Evolutionary conservation across 345 rosid genomes (phyloP).

Genomic region (Hibiscus mutabilis): DNA sequence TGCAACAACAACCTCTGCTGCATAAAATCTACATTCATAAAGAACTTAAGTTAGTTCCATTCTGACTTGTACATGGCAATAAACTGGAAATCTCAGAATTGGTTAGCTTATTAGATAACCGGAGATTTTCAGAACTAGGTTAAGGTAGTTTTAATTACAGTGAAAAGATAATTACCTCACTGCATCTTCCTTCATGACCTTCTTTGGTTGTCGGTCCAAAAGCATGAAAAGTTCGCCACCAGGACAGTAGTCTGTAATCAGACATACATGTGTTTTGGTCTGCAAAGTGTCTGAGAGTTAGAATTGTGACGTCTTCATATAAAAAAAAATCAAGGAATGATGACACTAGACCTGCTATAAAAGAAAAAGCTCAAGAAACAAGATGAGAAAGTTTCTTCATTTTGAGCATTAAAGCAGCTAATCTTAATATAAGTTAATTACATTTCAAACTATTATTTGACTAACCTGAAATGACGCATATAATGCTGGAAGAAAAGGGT

Average conservation of each 20-base stretch:
- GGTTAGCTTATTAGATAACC: not conserved
- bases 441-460: not conserved
- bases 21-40: conserved; percentile 61
- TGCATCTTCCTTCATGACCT: conserved; percentile 90
- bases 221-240: conserved; percentile 96
- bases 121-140: not conserved
- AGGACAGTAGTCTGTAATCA: conserved; percentile 86
- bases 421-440: not conserved
- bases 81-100: not conserved
- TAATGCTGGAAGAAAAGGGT: conserved; percentile 94
- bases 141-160: not conserved
- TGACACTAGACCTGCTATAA: not conserved
- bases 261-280: conserved; percentile 93
- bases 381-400: not conserved
- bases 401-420: not conserved
- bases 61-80: not conserved
- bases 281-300: conserved; percentile 31
- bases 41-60: conserved; percentile 10
- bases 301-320: conserved; percentile 1
- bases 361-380: not conserved
- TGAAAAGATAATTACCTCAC: conserved; percentile 42
- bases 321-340: not conserved
- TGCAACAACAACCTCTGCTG: conserved; percentile 80
- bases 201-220: conserved; percentile 72
- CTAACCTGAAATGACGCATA: conserved; percentile 96